Conservation (phyloP, 805 yeast genomes). For the Metschnikowia orientalis region DNA sequence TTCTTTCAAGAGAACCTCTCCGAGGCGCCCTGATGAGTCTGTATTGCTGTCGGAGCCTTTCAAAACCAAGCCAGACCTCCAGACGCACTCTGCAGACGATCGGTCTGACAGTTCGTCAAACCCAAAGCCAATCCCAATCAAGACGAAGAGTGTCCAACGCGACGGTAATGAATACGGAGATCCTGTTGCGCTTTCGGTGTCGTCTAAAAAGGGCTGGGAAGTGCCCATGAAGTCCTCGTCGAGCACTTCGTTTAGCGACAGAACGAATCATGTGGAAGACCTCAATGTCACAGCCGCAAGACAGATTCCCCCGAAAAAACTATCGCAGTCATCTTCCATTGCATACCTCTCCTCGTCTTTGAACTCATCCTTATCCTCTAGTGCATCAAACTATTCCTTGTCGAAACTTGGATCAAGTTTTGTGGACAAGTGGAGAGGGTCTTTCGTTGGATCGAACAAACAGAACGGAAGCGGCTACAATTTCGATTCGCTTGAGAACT, state of each 20-base stretch:
- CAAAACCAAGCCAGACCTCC: too few relatives aligned
- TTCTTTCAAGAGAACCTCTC: too few relatives aligned
- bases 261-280: slow-evolving; percentile 15
- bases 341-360: slow-evolving; percentile 41
- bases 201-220: slow-evolving; percentile 45
- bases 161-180: slow-evolving; percentile 13
- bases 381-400: slow-evolving; percentile 36
- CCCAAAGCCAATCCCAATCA: slow-evolving; percentile 14
- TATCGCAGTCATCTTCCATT: slow-evolving; percentile 29
- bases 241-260: slow-evolving; percentile 19
- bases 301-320: slow-evolving; percentile 24
- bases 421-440: slow-evolving; percentile 42
- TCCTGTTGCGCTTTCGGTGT: slow-evolving; percentile 18
- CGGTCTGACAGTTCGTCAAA: too few relatives aligned
- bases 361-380: slow-evolving; percentile 34
- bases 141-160: slow-evolving; percentile 2
- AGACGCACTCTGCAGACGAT: too few relatives aligned
- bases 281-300: slow-evolving; percentile 20
- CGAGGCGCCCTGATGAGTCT: too few relatives aligned
- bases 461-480: slow-evolving; percentile 4
- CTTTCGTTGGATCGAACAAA: slow-evolving; percentile 19
- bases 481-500: slow-evolving; percentile 8
- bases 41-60: too few relatives aligned
- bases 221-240: slow-evolving; percentile 37
- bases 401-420: slow-evolving; percentile 41